phyloP scores from a whole-genome alignment of 768 basidiomycete genomes.

The Hygrophorus russula region DNA sequence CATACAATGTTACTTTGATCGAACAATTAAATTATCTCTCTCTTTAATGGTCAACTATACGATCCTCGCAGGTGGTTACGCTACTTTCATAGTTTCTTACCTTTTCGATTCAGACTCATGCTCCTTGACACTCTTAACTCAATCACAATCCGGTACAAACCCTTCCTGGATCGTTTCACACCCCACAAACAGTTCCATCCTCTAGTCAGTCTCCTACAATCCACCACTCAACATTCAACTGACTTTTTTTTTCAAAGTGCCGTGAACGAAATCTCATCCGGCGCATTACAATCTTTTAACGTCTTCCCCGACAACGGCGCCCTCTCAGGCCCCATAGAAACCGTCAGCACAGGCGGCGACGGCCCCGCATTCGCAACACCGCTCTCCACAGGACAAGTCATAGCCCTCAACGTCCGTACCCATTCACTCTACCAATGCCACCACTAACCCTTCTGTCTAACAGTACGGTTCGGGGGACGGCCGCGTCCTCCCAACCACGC shows the following conservation, averaged over 20 bases:
- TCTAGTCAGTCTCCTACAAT: slow-evolving; percentile 38
- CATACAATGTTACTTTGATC: too few relatives aligned
- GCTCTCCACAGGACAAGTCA: slow-evolving; percentile 47
- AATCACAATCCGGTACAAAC: slow-evolving; percentile 37
- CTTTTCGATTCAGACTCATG: slow-evolving; percentile 42
- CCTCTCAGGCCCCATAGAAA: slow-evolving; percentile 33
- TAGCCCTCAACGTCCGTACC: slow-evolving; percentile 36
- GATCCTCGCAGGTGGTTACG: slow-evolving; percentile 60
- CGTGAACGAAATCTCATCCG: slow-evolving; percentile 40
- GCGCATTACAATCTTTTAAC: slow-evolving; percentile 47
- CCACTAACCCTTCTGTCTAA: not conserved
- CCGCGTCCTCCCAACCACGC: slow-evolving; percentile 36
- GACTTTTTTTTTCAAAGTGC: slow-evolving; percentile 28
- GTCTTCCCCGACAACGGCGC: slow-evolving; percentile 33
- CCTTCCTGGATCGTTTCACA: slow-evolving; percentile 53
- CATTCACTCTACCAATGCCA: not conserved
- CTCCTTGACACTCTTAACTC: slow-evolving; percentile 33
- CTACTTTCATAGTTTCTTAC: slow-evolving; percentile 51
- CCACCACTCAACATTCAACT: not conserved
- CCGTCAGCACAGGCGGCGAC: slow-evolving; percentile 36
- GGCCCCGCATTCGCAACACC: slow-evolving; percentile 39
- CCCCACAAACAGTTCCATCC: slow-evolving; percentile 43
- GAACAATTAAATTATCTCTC: not conserved
- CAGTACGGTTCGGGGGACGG: slow-evolving; percentile 47
- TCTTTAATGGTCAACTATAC: slow-evolving; percentile 50